These are phyloP conservation scores for Wickerhamomyces chaumierensis DNA, from an alignment of 805 yeast genomes.

Conservation along the genomic window DNA sequence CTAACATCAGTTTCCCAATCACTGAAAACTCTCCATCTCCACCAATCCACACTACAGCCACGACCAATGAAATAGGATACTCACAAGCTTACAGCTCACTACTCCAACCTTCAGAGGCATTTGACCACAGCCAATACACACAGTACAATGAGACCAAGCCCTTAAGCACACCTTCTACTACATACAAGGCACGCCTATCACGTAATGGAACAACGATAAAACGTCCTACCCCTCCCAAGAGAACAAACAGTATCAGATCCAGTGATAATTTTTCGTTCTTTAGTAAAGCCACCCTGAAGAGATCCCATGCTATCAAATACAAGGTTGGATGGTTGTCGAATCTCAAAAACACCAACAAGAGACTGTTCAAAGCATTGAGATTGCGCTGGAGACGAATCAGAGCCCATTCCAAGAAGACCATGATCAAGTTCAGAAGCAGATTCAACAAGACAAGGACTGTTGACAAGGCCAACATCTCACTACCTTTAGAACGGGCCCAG, in stretches of 20 bases:
- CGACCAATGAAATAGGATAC: no score
- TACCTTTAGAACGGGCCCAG: constrained; percentile 13
- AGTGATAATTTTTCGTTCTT: constrained; percentile 11
- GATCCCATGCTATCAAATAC: constrained; percentile 26
- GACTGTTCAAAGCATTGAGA: constrained; percentile 17
- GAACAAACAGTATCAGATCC: constrained; percentile 1
- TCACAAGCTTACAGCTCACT: not conserved
- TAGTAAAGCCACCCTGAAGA: constrained; percentile 16
- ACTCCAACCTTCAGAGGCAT: not conserved
- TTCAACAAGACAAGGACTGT: constrained; percentile 1
- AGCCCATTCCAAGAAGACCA: constrained; percentile 15
- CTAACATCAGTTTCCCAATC: not conserved
- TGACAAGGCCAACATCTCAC: constrained; percentile 8
- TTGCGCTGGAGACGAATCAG: constrained; percentile 19
- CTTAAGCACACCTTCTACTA: not conserved
- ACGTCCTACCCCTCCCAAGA: not conserved
- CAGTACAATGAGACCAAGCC: not conserved
- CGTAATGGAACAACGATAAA: not conserved
- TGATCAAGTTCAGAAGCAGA: constrained; percentile 7
- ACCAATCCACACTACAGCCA: no score
- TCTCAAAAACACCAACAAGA: constrained; percentile 8
- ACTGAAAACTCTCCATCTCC: not conserved
- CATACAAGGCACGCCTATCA: constrained; percentile 1
- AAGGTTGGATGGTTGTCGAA: constrained; percentile 26
- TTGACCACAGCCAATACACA: not conserved